A percentile compares a stretch with the other conserved stretches of the same genome.
Evolutionary conservation across 176 grass and related monocot species (phyloP).

Genomic region (Alopecurus myosuroides): DNA sequence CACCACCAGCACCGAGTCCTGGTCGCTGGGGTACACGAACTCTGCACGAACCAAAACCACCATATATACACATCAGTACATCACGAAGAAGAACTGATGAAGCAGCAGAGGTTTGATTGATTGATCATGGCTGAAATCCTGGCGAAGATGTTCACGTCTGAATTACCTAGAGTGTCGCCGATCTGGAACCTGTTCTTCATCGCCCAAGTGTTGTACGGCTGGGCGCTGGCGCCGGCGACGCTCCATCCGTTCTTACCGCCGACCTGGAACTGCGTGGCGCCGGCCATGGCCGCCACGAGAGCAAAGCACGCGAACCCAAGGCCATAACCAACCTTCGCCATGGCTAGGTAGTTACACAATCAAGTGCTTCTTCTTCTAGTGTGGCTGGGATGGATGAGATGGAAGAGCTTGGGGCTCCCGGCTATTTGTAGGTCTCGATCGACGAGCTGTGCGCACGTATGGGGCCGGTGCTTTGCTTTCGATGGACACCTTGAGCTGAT

Average conservation of each 20-base stretch:
- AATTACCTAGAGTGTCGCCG: constrained; percentile 61
- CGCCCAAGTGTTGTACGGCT: constrained; percentile 61
- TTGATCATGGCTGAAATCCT: not conserved
- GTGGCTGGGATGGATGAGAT: not conserved
- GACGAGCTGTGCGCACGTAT: constrained; percentile 29
- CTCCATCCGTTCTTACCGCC: constrained; percentile 68
- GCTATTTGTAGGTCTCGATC: constrained; percentile 49
- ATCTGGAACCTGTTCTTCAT: constrained; percentile 44
- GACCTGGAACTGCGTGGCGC: constrained; percentile 58
- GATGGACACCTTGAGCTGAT: constrained; percentile 19
- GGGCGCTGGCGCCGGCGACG: constrained; percentile 33
- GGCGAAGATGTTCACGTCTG: not conserved
- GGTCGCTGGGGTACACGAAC: constrained; percentile 53
- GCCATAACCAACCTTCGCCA: constrained; percentile 20
- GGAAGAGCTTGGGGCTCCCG: not conserved
- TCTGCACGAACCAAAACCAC: constrained; percentile 8
- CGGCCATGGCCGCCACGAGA: constrained; percentile 24
- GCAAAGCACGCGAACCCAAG: constrained; percentile 32
- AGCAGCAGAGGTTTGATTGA: not conserved
- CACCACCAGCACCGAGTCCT: constrained; percentile 68
- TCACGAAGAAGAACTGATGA: not conserved
- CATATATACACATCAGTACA: not conserved
- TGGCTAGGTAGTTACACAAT: not conserved
- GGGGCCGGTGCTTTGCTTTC: constrained; percentile 45
- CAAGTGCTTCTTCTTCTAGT: not conserved